Evolutionary conservation across 345 rosid species (phyloP).

Genomic region (Ceriops tagal): DNA sequence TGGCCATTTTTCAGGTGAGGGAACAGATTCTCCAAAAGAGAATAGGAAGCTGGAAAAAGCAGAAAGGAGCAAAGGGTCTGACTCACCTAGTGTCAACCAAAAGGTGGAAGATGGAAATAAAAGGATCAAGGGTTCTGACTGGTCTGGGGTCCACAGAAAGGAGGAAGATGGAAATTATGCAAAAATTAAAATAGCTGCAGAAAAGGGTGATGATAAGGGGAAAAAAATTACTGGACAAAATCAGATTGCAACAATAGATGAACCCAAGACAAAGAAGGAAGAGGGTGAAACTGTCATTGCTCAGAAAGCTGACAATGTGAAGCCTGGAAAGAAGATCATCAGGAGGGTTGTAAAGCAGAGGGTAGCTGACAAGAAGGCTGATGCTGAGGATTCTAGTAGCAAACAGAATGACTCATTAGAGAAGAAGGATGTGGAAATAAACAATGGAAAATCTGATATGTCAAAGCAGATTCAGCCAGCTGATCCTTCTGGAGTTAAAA

Average conservation of each 20-base stretch:
- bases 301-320: conserved; percentile 40
- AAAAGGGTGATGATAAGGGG: conserved; percentile 30
- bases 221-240: conserved; percentile 33
- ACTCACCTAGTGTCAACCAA: conserved; percentile 30
- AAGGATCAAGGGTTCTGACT: conserved; percentile 22
- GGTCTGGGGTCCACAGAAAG: conserved; percentile 31
- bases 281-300: conserved; percentile 36
- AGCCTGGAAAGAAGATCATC: conserved; percentile 68
- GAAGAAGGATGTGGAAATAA: conserved; percentile 40
- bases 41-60: conserved; percentile 35
- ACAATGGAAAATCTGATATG: conserved; percentile 39
- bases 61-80: conserved; percentile 36
- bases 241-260: conserved; percentile 26
- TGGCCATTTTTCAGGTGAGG: conserved; percentile 32
- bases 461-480: conserved; percentile 38
- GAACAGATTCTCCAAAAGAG: conserved; percentile 35
- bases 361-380: conserved; percentile 43
- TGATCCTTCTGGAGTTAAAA: conserved; percentile 40
- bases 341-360: conserved; percentile 73
- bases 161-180: conserved; percentile 33
- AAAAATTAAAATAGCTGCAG: conserved; percentile 37
- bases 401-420: conserved; percentile 41
- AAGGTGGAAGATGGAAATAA: conserved; percentile 34
- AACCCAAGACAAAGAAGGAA: conserved; percentile 37
- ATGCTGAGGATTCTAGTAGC: conserved; percentile 30